Conservation (phyloP, 495 filamentous ascomycete genomes). For the Daldinia caldariorum region DNA sequence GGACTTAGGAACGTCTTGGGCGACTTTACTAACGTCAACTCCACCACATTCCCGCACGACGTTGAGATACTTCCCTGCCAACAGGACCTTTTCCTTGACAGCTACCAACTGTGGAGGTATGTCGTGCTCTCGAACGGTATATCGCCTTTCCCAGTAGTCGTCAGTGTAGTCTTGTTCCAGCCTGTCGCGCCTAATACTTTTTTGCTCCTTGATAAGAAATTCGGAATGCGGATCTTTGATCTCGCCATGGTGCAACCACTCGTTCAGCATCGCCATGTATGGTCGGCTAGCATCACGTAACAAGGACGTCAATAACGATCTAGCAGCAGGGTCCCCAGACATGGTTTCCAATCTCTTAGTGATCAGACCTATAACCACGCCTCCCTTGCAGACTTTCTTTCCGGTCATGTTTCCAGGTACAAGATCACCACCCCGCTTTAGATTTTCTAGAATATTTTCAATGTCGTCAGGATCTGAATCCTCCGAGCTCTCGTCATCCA, state of each 20-base stretch:
- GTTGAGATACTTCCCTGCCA: conserved; percentile 97
- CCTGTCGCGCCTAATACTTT: conserved; percentile 89
- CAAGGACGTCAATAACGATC: conserved; percentile 78
- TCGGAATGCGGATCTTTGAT: conserved; percentile 95
- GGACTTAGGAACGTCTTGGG: conserved; percentile 86
- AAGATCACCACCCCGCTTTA: conserved; percentile 85
- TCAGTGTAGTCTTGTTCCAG: conserved; percentile 97
- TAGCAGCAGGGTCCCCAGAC: conserved; percentile 91
- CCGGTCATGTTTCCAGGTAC: conserved; percentile 79
- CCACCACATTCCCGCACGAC: conserved; percentile 97
- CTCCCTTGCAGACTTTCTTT: conserved; percentile 94
- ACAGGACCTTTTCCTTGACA: conserved; percentile 91
- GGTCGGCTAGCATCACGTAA: conserved; percentile 89
- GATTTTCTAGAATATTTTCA: conserved; percentile 77
- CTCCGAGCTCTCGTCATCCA: conserved; percentile 88
- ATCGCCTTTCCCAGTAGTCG: conserved; percentile 98
- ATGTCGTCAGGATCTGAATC: conserved; percentile 83
- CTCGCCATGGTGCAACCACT: conserved; percentile 95
- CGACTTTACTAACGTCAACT: conserved; percentile 89
- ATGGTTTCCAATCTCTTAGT: conserved; percentile 85
- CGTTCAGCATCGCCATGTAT: conserved; percentile 98
- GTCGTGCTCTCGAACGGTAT: conserved; percentile 89
- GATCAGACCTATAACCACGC: conserved; percentile 84
- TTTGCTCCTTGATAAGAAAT: conserved; percentile 94
- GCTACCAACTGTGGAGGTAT: conserved; percentile 92